Evolutionary conservation across 208 protist species (phyloP), one percentile per base, ranked within the genome.

Genomic region (Trypanosoma mega): DNA sequence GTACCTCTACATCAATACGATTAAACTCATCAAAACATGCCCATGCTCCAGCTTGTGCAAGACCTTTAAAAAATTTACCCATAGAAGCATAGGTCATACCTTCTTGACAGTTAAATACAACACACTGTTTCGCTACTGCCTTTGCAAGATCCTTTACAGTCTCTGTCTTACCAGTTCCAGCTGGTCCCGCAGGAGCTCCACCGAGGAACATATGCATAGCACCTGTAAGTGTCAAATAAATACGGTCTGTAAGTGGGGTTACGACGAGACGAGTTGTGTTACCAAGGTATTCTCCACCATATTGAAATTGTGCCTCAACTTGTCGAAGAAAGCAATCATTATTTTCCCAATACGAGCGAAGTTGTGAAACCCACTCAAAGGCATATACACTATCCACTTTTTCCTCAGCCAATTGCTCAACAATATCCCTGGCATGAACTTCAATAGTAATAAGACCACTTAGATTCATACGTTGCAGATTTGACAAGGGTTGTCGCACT

Each of bases 21-120:
- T 99, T 99, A 90, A 99, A 99, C 82, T 99, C 98, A 72, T 99
- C 98, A 71, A 99, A 99, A 76, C 97, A 99, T 18, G 96, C 89
- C 96, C 96, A 99, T 34, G 97, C 97, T 51, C 97, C 97, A 20
- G 91, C 82, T 63, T 95, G 92, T 5, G 96, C 97, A 9, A 98
- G 85, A 1, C 96, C 95, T 60, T 98, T 98, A 78, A 98, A 98
- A 85, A 98, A 98, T 71, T 98, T 98, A 29, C 91, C 94, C 96
- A 98, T 98, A 30, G 95, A 96, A n/a, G 86, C 78, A 64, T 93
- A 97, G 33, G 96, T 97, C 89, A 98, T 97, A 55, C 94, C 93
- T 60, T 98, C 94, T 63, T 97, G 93, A 72, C 97, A 99, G 82
- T 98, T 98, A 90, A 98, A 98, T 30, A 98, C 97, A 50, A 98